These are phyloP conservation scores for Plenodomus biglobosus DNA, from an alignment of 2,329 filamentous ascomycete genomes.

Conservation along the genomic window DNA sequence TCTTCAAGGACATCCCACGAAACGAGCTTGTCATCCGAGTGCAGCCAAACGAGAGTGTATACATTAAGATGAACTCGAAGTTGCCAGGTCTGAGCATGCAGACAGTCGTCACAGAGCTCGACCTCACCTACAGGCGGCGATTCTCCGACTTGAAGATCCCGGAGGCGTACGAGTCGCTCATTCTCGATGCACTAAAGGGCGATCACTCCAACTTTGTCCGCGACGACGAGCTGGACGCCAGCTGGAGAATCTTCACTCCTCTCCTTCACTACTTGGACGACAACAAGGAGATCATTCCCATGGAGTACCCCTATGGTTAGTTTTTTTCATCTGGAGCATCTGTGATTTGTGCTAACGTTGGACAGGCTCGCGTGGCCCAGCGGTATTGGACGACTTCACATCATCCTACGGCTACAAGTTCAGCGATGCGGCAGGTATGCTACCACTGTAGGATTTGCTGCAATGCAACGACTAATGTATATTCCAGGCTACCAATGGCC, in stretches of 20 bases:
- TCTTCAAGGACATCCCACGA: conserved; percentile 99
- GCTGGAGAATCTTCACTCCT: conserved; percentile 98
- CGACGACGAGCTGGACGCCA: conserved; percentile 80
- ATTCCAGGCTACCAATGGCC: conserved; percentile 45
- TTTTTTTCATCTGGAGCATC: conserved; percentile 2
- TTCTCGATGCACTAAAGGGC: conserved; percentile 95
- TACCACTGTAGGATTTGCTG: no score
- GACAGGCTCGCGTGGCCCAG: conserved; percentile 89
- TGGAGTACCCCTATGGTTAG: conserved; percentile 99
- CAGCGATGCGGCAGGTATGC: conserved; percentile 79
- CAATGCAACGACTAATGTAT: conserved; percentile 17
- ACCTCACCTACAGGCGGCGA: conserved; percentile 94
- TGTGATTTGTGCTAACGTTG: conserved; percentile 21
- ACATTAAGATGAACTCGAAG: conserved; percentile 99
- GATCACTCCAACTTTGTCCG: conserved; percentile 93
- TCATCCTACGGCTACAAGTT: conserved; percentile 99
- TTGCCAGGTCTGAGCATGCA: conserved; percentile 98
- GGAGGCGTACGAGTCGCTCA: conserved; percentile 97
- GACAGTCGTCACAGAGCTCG: conserved; percentile 96
- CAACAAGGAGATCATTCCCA: conserved; percentile 98
- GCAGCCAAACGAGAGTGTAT: conserved; percentile 98
- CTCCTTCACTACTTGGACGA: conserved; percentile 97
- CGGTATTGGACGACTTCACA: conserved; percentile 96
- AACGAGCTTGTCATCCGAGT: conserved; percentile 99
- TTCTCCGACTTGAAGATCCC: conserved; percentile 99